Percentiles rank a stretch among this genome's conserved stretches.
phyloP scores from a whole-genome alignment of 352 stramenopile genomes.

The Phytophthora lateralis region DNA sequence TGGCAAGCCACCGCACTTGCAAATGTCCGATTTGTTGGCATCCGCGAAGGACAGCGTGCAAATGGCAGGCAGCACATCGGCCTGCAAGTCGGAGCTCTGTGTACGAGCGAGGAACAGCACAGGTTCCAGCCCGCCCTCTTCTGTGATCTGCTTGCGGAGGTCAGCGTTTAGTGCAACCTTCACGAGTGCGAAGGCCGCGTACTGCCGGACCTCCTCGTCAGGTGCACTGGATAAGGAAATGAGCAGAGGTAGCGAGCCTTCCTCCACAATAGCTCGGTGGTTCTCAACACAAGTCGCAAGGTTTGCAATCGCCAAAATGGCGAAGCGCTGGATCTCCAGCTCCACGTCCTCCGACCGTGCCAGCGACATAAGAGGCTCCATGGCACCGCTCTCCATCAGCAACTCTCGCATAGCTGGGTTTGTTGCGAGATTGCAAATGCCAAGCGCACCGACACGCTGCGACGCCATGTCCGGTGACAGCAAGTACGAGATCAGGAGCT shows the following conservation, averaged over 20 bases:
- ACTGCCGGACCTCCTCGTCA: conserved; percentile 94
- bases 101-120: conserved; percentile 96
- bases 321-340: conserved; percentile 95
- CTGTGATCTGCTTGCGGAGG: conserved; percentile 93
- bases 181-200: conserved; percentile 94
- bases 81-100: conserved; percentile 92
- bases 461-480: conserved; percentile 94
- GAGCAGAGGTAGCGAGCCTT: conserved; percentile 93
- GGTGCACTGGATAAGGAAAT: conserved; percentile 95
- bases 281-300: conserved; percentile 94
- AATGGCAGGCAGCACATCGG: conserved; percentile 91
- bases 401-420: conserved; percentile 89
- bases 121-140: conserved; percentile 95
- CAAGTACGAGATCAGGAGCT: conserved; percentile 96
- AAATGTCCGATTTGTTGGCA: conserved; percentile 95
- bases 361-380: conserved; percentile 96
- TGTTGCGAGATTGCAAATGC: conserved; percentile 95
- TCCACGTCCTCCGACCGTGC: conserved; percentile 94
- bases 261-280: conserved; percentile 92
- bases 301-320: conserved; percentile 94
- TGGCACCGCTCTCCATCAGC: conserved; percentile 93
- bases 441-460: conserved; percentile 92
- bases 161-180: conserved; percentile 96
- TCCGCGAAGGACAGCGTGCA: conserved; percentile 93
- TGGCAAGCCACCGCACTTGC: conserved; percentile 91